phyloP scores from a whole-genome alignment of 805 yeast genomes.

The Hanseniaspora guilliermondii region DNA sequence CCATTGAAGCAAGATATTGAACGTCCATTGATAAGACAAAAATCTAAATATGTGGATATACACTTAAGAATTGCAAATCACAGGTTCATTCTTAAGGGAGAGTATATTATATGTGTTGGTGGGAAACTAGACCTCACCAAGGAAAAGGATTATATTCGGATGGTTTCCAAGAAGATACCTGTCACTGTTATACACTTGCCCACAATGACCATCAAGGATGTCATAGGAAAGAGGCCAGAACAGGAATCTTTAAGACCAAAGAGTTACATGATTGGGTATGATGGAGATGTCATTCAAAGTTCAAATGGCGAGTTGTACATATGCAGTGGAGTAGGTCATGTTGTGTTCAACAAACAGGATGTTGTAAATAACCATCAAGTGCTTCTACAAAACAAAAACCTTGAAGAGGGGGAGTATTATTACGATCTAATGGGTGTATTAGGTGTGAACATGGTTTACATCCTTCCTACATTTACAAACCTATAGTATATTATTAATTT shows the following conservation, averaged over 20 bases:
- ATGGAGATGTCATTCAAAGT: not conserved
- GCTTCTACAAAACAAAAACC: not conserved
- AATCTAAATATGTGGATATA: not conserved
- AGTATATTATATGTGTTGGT: slow-evolving; percentile 1
- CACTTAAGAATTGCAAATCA: not conserved
- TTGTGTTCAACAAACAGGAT: not conserved
- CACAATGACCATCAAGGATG: not conserved
- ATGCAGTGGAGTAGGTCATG: not conserved
- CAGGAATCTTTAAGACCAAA: not conserved
- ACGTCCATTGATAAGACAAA: not conserved
- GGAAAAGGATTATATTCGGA: not conserved
- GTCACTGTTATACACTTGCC: slow-evolving; percentile 1
- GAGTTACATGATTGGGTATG: not conserved
- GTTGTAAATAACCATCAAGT: not conserved
- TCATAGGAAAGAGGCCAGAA: not conserved
- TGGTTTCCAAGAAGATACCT: not conserved
- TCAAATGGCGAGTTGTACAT: not conserved
- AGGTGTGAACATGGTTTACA: not conserved
- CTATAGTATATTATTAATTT: too few species aligned
- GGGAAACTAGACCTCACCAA: not conserved
- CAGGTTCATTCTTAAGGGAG: not conserved
- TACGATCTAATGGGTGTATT: not conserved
- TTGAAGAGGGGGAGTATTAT: not conserved
- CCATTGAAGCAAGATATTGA: not conserved
- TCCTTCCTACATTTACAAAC: slow-evolving; percentile 4